phyloP scores from a whole-genome alignment of 2,329 filamentous ascomycete genomes.

The Lanzia echinophila region DNA sequence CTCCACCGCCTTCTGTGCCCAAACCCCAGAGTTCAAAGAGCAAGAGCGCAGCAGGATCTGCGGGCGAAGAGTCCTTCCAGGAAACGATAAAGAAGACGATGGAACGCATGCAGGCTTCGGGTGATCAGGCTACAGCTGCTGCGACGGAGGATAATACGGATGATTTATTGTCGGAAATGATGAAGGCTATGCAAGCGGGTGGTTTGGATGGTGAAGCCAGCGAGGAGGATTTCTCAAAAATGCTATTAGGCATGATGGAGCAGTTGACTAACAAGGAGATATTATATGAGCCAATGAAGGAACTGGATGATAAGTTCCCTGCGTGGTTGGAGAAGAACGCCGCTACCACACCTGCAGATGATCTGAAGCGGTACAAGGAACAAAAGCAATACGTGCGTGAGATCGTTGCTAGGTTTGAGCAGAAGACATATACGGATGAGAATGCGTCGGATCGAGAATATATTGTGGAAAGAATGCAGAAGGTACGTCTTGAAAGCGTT shows the following conservation, averaged over 20 bases:
- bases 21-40: constrained; percentile 11
- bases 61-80: constrained; percentile 66
- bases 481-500: constrained; percentile 49
- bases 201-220: constrained; percentile 48
- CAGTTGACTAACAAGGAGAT: constrained; percentile 98
- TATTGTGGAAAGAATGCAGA: constrained; percentile 96
- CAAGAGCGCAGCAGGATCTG: constrained; percentile 12
- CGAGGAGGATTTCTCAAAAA: constrained; percentile 88
- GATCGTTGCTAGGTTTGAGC: constrained; percentile 86
- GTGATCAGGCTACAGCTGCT: constrained; percentile 72
- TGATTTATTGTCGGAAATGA: constrained; percentile 84
- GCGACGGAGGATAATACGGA: constrained; percentile 63
- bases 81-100: constrained; percentile 91
- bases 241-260: constrained; percentile 98
- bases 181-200: constrained; percentile 76
- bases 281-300: constrained; percentile 97
- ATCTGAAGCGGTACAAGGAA: constrained; percentile 72
- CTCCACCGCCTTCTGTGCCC: constrained; percentile 9
- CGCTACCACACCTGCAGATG: constrained; percentile 57
- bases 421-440: constrained; percentile 71
- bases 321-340: constrained; percentile 78
- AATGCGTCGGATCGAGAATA: constrained; percentile 79
- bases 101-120: constrained; percentile 90
- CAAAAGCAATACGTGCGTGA: constrained; percentile 75
- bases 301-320: constrained; percentile 87